phyloP scores from a whole-genome alignment of 306 rosid species.

The Acacia acuminata region DNA sequence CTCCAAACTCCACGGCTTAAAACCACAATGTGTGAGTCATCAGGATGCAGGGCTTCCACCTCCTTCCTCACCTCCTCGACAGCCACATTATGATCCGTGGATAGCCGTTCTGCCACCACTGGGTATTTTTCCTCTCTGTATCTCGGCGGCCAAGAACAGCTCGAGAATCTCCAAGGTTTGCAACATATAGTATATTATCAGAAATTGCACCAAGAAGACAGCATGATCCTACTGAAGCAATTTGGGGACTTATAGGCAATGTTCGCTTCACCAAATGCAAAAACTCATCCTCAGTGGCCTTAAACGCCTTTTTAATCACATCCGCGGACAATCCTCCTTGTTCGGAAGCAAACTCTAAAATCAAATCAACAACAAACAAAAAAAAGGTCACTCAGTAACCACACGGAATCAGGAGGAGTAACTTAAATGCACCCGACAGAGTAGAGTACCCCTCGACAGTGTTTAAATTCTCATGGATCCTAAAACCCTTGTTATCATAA shows the following conservation, averaged over 20 bases:
- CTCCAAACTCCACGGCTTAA: conserved; percentile 74
- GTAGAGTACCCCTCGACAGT: neutral
- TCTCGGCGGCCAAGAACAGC: conserved; percentile 66
- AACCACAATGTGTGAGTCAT: conserved; percentile 67
- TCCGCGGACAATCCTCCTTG: conserved; percentile 70
- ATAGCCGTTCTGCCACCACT: conserved; percentile 65
- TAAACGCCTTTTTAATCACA: conserved; percentile 71
- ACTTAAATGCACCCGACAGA: neutral
- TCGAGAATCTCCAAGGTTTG: conserved; percentile 79
- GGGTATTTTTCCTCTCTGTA: conserved; percentile 23
- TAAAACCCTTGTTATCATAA: neutral
- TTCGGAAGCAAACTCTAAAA: conserved; percentile 60
- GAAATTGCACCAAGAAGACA: conserved; percentile 75
- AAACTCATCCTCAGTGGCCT: conserved; percentile 73
- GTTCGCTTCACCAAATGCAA: conserved; percentile 57
- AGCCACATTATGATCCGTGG: conserved; percentile 72
- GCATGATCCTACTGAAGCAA: conserved; percentile 78
- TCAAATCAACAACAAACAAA: neutral
- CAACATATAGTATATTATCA: conserved; percentile 52
- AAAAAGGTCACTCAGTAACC: neutral
- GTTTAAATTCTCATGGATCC: neutral
- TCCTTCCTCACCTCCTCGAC: conserved; percentile 74
- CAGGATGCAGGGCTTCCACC: conserved; percentile 77
- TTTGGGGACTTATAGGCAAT: conserved; percentile 46
- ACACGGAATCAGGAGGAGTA: neutral